These are phyloP conservation scores for Adansonia grandidieri DNA, from an alignment of 441 rosid species.

Conservation along the genomic window DNA sequence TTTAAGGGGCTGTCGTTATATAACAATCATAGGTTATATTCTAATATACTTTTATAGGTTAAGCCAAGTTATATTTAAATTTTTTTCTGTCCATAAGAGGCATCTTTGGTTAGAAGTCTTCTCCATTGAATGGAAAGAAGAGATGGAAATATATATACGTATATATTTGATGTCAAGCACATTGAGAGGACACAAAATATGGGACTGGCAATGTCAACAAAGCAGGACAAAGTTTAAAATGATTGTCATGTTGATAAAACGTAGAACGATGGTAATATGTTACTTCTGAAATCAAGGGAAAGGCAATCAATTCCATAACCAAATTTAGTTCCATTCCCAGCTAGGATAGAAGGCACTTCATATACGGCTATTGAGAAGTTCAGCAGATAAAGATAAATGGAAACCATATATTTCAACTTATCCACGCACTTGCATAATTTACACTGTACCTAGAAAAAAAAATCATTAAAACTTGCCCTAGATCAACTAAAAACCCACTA, in stretches of 20 bases:
- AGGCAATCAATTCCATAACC: not conserved
- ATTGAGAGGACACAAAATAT: not conserved
- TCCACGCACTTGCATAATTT: not conserved
- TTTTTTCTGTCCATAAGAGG: not conserved
- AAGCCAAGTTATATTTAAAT: not conserved
- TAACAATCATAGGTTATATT: not conserved
- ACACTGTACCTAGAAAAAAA: not conserved
- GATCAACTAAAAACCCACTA: slow-evolving; percentile 8
- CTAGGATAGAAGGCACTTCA: not conserved
- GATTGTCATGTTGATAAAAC: not conserved
- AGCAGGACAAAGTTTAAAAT: not conserved
- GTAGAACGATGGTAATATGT: not conserved
- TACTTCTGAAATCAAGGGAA: not conserved
- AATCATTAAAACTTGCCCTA: not conserved
- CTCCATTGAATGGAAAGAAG: not conserved
- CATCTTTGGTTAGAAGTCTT: not conserved
- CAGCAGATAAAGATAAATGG: not conserved
- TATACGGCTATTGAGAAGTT: not conserved
- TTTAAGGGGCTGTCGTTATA: not conserved
- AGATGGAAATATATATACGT: not conserved
- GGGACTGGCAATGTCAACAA: not conserved
- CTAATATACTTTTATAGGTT: not conserved
- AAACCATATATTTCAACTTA: not conserved
- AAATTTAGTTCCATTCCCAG: not conserved
- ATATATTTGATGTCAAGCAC: not conserved